Evolutionary conservation across 2,329 filamentous ascomycete genomes (phyloP).

Genomic region (Sporothrix schenckii): DNA sequence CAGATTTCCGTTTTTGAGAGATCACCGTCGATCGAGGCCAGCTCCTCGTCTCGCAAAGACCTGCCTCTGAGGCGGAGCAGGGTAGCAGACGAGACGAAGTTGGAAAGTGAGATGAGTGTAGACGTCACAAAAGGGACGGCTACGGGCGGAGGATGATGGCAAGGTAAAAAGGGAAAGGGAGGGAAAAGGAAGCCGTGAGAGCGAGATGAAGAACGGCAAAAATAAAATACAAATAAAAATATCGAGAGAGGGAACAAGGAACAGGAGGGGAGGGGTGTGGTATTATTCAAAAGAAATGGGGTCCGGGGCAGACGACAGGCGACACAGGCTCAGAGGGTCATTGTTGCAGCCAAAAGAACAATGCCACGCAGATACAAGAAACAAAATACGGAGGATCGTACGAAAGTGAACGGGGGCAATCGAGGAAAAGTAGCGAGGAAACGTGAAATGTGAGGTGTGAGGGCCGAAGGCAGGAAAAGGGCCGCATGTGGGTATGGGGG

Average conservation of each 20-base stretch:
- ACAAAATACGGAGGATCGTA: neutral
- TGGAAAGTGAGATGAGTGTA: slow-evolving; percentile 2
- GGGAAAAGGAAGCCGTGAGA: neutral
- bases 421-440: neutral
- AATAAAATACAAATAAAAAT: slow-evolving; percentile 7
- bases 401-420: neutral
- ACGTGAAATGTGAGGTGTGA: neutral
- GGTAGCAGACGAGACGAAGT: neutral
- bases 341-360: neutral
- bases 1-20: neutral
- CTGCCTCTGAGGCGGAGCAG: neutral
- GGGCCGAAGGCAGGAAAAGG: slow-evolving; percentile 8
- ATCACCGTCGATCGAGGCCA: neutral
- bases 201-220: neutral
- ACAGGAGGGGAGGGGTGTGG: slow-evolving; percentile 21
- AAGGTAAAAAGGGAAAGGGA: neutral
- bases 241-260: neutral
- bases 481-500: slow-evolving; percentile 12
- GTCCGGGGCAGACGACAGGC: neutral
- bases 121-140: slow-evolving; percentile 21
- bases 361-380: slow-evolving; percentile 10
- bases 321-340: neutral
- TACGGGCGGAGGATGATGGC: slow-evolving; percentile 1
- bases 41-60: slow-evolving; percentile 18
- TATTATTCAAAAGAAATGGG: slow-evolving; percentile 19